Base-by-base conservation (phyloP, 2,329 filamentous ascomycete species). In the Ustulina deusta region DNA sequence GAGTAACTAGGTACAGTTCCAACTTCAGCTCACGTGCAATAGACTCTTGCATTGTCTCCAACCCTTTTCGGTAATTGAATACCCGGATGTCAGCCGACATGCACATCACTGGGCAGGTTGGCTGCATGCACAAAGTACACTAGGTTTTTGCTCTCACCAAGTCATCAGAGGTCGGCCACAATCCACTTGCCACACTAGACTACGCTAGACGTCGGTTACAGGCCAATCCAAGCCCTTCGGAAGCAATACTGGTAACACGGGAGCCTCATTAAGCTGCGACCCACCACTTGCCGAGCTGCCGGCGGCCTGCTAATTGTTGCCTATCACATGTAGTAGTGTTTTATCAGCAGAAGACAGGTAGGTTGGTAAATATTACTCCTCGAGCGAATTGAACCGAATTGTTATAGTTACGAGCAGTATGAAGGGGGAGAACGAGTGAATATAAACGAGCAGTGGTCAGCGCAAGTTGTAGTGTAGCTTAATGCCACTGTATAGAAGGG, bases 261-360 rank as follows among this genome's bases (percentile, higher is more conserved):
- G 34, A 17, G 13, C 3, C 11, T n/a, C 32, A 20, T 27, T 10
- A 54, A 15, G 17, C 40, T 34, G 27, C 52, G 15, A 29, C 27
- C 44, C 51, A 34, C 57, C 7, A 6, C 15, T 15, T 27, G 52
- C 36, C 52, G 64, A 29, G 38, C 17, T 32, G 29, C 64, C 29
- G 27, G 20, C 7, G 29, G 34, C 27, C 40, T 29, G n/a, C 7
- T 36, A 20, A 36, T 52, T 25, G 11, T 48, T 11, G 44, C 25
- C 13, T n/a, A n/a, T n/a, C n/a, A n/a, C 32, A 3, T 22, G 13
- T 40, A 25, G 52, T 17, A 22, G 6, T 36, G 2, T 55, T 27
- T 55, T 6, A 27, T n/a, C n/a, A n/a, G n/a, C n/a, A 55, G 2
- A 27, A 11, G 9, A 38, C 20, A 40, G 20, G 22, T 20, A n/a